Evolutionary conservation across 305 asterid genomes (phyloP), one percentile per base, ranked within the genome.

Genomic region (Andrographis paniculata): DNA sequence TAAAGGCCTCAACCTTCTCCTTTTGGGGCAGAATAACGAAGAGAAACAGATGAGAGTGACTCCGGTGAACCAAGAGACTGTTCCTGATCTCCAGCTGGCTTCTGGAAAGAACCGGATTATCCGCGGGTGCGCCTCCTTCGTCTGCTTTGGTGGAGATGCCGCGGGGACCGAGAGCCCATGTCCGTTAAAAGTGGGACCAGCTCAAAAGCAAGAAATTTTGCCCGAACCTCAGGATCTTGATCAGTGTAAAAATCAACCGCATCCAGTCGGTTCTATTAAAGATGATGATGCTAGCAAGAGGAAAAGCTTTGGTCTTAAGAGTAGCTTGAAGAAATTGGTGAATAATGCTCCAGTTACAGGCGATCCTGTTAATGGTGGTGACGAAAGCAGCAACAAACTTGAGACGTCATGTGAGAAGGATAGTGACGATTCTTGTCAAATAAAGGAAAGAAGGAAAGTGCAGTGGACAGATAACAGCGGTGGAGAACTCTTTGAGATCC

Each of bases 21-120:
- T 88, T 58, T 70, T 81, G 82, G 84, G 95, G 52, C 89, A 70
- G 58, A 84, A 73, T 69, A 69, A 57, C 65, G 93, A 79, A 73
- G 92, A 79, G 65, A 84, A 84, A 69, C 93, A 87, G 84, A 81
- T 84, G 94, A 88, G 85, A 78, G 95, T 88, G 63, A 60, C 94
- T 1, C 97, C 97, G 75, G 95, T 79, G 67, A 87, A 79, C 82
- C 92, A 73, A 74, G 97, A 78, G 48, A 66, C 82, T 27, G 81
- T 75, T 68, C 66, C 87, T 70, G 76, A 79, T 59, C 66, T 75
- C 79, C 94, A 79, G 80, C 92, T 88, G 95, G 97, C 82, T 75
- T 66, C 97, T 64, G 77, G 61, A 57, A 88, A 81, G 78, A 72
- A 75, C 40, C 66, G 70, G 30, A 65, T 65, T 60, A 82, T 72